phyloP scores from a whole-genome alignment of 2,329 filamentous ascomycete species.

The Ilyonectria robusta region DNA sequence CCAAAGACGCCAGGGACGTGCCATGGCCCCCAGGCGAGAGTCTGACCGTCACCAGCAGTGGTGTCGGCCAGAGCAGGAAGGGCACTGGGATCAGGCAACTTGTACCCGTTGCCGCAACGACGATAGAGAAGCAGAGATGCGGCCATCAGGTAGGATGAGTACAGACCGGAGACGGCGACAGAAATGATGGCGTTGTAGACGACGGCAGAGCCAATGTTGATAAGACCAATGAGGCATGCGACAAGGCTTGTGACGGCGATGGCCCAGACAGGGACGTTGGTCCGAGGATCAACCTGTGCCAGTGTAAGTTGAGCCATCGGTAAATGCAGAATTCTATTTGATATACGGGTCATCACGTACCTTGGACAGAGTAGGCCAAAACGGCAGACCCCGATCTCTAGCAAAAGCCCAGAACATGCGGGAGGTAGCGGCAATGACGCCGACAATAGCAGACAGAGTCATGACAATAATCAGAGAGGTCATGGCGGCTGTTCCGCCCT shows the following conservation, averaged over 20 bases:
- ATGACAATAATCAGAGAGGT: slow-evolving; percentile 39
- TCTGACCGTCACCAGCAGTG: slow-evolving; percentile 32
- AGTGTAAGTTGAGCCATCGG: not conserved
- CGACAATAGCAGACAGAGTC: slow-evolving; percentile 41
- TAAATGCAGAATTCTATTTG: too few species aligned
- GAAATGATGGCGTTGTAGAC: slow-evolving; percentile 46
- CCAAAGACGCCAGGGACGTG: slow-evolving; percentile 65
- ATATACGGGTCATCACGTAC: slow-evolving; percentile 4
- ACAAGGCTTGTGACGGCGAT: slow-evolving; percentile 38
- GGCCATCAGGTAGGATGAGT: slow-evolving; percentile 41
- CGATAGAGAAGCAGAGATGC: slow-evolving; percentile 43
- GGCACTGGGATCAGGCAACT: slow-evolving; percentile 39
- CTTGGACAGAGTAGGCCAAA: slow-evolving; percentile 36
- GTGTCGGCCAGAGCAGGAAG: slow-evolving; percentile 37
- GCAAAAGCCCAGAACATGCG: slow-evolving; percentile 45
- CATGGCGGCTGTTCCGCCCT: slow-evolving; percentile 38
- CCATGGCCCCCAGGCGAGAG: slow-evolving; percentile 67
- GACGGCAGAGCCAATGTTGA: slow-evolving; percentile 41
- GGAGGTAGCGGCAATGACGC: slow-evolving; percentile 43
- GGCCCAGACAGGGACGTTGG: slow-evolving; percentile 42
- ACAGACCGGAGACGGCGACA: slow-evolving; percentile 39
- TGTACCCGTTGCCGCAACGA: slow-evolving; percentile 40
- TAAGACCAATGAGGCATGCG: slow-evolving; percentile 41
- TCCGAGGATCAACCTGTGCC: slow-evolving; percentile 36
- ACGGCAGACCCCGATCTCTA: slow-evolving; percentile 39